Evolutionary conservation across 2,329 filamentous ascomycete species (phyloP), one percentile per base, ranked within the genome.

Genomic region (Amphichorda felina): DNA sequence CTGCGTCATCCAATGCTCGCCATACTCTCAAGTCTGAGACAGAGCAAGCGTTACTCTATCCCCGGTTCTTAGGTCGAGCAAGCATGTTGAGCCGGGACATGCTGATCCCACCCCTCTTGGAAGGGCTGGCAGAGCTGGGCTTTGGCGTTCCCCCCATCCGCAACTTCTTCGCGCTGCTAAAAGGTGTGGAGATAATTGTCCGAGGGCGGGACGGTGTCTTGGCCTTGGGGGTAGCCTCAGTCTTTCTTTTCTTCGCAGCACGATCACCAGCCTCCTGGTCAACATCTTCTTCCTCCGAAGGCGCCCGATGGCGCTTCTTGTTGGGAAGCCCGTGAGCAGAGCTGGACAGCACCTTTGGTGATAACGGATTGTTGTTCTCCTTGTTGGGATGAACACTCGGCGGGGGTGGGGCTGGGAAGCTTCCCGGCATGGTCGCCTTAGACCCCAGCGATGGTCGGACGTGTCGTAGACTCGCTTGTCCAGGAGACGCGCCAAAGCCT

Each of bases 261-360:
- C 70, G 66, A 39, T 66, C 59, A 3, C 51, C 55, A 3, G 58
- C 64, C 40, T 68, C 61, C 31, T 61, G 53, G 34, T 69, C 66
- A 0, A 64, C 63, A 24, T 72, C 67, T 36, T 76, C 72, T 37
- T 72, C 70, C 29, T 75, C 72, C 33, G 64, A 66, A 35, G 57
- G 67, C 13, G 67, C 66, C n/a, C 75, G 66, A 45, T 70, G 66
- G 18, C 76, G 70, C 57, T 79, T 81, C 63, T 81, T 80, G 58
- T 74, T 79, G 7, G 62, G 54, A 56, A 81, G 70, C 14, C 76
- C 76, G 44, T 80, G 76, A 4, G 72, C 64, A n/a, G 54, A 21
- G 24, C 30, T 18, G 24, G 25, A 21, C 30, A 30, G 47, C 34
- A 66, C 48, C 50, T 62, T 25, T 30, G 55, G 53, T 17, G 45